These are phyloP conservation scores for Pichia sp. DNA, from an alignment of 1,139 yeast species.

Conservation along the genomic window DNA sequence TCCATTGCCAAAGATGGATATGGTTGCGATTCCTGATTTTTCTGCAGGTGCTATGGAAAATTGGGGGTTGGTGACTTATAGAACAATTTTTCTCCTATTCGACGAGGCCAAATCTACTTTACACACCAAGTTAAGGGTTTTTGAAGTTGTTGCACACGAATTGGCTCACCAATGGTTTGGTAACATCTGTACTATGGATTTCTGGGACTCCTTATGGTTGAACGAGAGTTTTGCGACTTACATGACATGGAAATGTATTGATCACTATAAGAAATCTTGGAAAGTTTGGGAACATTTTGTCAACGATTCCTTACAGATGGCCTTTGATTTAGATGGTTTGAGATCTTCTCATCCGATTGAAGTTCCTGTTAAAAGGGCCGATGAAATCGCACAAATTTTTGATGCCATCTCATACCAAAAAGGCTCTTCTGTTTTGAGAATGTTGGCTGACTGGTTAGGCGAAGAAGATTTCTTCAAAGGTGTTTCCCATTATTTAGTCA, in stretches of 20 bases:
- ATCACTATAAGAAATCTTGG: slow-evolving; percentile 49
- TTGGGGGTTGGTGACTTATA: slow-evolving; percentile 51
- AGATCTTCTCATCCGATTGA: slow-evolving; percentile 55
- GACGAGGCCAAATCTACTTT: slow-evolving; percentile 39
- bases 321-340: slow-evolving; percentile 46
- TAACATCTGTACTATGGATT: slow-evolving; percentile 54
- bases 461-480: slow-evolving; percentile 44
- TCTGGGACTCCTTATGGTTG: slow-evolving; percentile 59
- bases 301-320: slow-evolving; percentile 43
- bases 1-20: slow-evolving; percentile 53
- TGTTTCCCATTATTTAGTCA: slow-evolving; percentile 43
- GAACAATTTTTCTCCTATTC: slow-evolving; percentile 44
- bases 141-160: slow-evolving; percentile 55
- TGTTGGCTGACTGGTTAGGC: slow-evolving; percentile 49
- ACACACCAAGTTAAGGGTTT: slow-evolving; percentile 41
- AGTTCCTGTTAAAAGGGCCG: slow-evolving; percentile 47
- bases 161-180: slow-evolving; percentile 63
- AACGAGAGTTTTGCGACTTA: slow-evolving; percentile 60
- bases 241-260: slow-evolving; percentile 47
- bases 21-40: slow-evolving; percentile 51
- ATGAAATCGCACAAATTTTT: slow-evolving; percentile 30
- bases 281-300: slow-evolving; percentile 51
- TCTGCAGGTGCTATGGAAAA: slow-evolving; percentile 60
- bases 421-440: slow-evolving; percentile 47
- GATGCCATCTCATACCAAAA: slow-evolving; percentile 30